phyloP scores from a whole-genome alignment of 108 stramenopile species.

The Parmales sp. region DNA sequence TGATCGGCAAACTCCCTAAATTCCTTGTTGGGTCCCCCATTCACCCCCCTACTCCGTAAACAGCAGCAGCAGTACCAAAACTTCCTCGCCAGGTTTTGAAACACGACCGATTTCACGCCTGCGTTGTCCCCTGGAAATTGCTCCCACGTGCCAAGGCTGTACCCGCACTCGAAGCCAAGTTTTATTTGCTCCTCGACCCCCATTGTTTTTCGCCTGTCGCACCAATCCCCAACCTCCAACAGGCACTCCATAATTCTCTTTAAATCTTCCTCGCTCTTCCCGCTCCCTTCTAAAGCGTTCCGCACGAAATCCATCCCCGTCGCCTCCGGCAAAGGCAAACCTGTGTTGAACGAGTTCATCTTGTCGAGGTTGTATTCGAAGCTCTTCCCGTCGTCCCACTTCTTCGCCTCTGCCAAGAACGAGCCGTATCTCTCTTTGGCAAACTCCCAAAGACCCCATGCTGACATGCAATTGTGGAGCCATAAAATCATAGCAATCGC shows the following conservation, averaged over 20 bases:
- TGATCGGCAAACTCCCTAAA: no score
- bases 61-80: no score
- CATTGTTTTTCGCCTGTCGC: neutral
- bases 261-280: neutral
- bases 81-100: slow-evolving; percentile 1
- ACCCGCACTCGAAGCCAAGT: neutral
- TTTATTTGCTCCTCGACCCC: neutral
- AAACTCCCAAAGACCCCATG: slow-evolving; percentile 51
- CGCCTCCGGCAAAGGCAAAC: neutral
- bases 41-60: no score
- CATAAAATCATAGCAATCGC: slow-evolving; percentile 46
- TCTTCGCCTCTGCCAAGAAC: neutral
- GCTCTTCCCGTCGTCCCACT: slow-evolving; percentile 32
- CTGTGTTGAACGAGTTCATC: neutral
- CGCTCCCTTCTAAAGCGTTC: neutral
- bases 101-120: neutral
- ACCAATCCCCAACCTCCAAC: neutral
- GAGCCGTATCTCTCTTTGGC: slow-evolving; percentile 31
- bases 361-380: slow-evolving; percentile 36
- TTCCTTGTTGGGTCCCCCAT: no score
- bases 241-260: neutral
- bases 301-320: no score
- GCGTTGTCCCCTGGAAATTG: neutral
- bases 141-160: neutral
- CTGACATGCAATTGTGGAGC: slow-evolving; percentile 35